phyloP scores from a whole-genome alignment of 805 yeast genomes.

The Candida tammaniensis region DNA sequence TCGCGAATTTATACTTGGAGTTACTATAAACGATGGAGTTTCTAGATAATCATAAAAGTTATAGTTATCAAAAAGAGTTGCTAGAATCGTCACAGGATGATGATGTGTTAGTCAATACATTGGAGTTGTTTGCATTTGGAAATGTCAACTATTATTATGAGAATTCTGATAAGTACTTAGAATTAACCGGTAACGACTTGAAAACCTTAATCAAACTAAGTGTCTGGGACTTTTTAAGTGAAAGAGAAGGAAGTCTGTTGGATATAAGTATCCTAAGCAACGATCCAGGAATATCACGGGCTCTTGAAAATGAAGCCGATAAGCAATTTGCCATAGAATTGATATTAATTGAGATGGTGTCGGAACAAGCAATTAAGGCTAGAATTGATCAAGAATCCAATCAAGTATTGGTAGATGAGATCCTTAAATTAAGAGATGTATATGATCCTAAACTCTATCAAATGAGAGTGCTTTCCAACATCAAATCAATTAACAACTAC shows the following conservation, averaged over 20 bases:
- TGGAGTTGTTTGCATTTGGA: conserved; percentile 41
- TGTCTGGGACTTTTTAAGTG: conserved; percentile 17
- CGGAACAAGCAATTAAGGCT: conserved; percentile 16
- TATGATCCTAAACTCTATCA: conserved; percentile 21
- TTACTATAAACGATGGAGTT: conserved; percentile 9
- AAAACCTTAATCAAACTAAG: conserved; percentile 28
- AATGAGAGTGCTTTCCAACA: conserved; percentile 21
- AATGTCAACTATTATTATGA: conserved; percentile 21
- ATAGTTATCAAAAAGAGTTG: conserved; percentile 7
- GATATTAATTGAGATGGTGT: conserved; percentile 11
- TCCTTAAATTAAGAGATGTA: conserved; percentile 28
- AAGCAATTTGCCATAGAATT: conserved; percentile 9
- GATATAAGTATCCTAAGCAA: background rate
- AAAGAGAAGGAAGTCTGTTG: conserved; percentile 10
- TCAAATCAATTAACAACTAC: conserved; percentile 18
- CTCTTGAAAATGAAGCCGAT: conserved; percentile 3
- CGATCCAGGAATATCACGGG: background rate
- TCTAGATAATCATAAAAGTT: conserved; percentile 2
- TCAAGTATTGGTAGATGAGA: conserved; percentile 16
- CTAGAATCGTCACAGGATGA: conserved; percentile 1
- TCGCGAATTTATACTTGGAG: conserved; percentile 22
- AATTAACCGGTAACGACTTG: conserved; percentile 12
- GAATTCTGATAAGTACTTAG: conserved; percentile 16
- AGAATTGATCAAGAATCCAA: conserved; percentile 27
- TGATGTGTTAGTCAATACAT: conserved; percentile 17